A percentile compares a stretch with the other conserved stretches of the same genome.
These are phyloP conservation scores for Lipomyces sp. DNA, from an alignment of 805 yeast genomes.

Conservation along the genomic window DNA sequence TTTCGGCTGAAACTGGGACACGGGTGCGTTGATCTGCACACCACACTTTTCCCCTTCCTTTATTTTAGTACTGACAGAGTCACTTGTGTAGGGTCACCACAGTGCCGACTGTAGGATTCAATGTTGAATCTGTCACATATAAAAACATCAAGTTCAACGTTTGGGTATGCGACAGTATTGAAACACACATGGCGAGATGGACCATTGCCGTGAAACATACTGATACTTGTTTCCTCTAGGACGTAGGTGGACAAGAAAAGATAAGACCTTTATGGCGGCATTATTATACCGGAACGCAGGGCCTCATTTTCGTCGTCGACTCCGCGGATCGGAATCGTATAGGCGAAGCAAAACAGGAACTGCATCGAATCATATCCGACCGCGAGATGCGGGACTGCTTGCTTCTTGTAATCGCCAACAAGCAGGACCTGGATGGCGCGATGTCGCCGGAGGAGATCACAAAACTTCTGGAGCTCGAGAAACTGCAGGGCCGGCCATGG, in stretches of 20 bases:
- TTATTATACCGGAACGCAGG: slow-evolving; percentile 97
- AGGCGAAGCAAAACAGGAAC: slow-evolving; percentile 95
- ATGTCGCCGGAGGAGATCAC: slow-evolving; percentile 99
- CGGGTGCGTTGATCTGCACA: no score
- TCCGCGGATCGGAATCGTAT: slow-evolving; percentile 97
- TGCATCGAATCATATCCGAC: slow-evolving; percentile 97
- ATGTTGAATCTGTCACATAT: slow-evolving; percentile 79
- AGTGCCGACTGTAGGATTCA: slow-evolving; percentile 68
- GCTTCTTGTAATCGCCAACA: slow-evolving; percentile 93
- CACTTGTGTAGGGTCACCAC: slow-evolving; percentile 52
- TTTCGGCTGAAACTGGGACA: slow-evolving; percentile 53
- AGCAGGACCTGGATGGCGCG: slow-evolving; percentile 98
- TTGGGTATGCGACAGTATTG: slow-evolving; percentile 46
- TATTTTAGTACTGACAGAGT: background rate
- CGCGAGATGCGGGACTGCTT: slow-evolving; percentile 97
- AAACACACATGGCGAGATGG: background rate
- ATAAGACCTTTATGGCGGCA: slow-evolving; percentile 99
- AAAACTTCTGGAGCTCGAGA: slow-evolving; percentile 93
- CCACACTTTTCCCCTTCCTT: no score
- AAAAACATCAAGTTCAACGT: slow-evolving; percentile 78
- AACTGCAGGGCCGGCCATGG: slow-evolving; percentile 99
- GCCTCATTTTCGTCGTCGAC: slow-evolving; percentile 96
- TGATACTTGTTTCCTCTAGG: slow-evolving; percentile 43
- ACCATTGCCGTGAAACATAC: background rate
- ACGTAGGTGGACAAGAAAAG: slow-evolving; percentile 99